Conservation (phyloP, 202 grass and related monocot genomes). For the Cymbopogon flexuosus region DNA sequence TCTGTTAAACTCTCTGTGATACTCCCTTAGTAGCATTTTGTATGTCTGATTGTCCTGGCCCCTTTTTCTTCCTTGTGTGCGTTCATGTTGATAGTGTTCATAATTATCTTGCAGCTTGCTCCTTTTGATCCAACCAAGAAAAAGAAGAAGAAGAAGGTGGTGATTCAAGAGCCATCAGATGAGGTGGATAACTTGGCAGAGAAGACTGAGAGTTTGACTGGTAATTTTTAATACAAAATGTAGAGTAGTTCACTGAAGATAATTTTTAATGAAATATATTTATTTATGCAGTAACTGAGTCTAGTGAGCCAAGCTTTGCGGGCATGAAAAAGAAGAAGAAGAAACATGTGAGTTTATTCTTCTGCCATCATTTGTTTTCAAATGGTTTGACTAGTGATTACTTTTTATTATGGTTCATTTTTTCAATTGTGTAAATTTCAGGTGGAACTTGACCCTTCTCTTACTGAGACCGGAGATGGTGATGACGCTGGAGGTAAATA, state of each 20-base stretch:
- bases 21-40: not conserved
- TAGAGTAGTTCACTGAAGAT: not conserved
- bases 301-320: conserved; percentile 44
- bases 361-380: not conserved
- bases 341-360: conserved; percentile 53
- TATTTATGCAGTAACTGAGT: conserved; percentile 43
- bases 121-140: conserved; percentile 95
- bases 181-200: conserved; percentile 71
- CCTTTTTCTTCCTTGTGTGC: not conserved
- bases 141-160: conserved; percentile 98
- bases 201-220: conserved; percentile 62
- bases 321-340: conserved; percentile 93
- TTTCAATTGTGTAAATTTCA: conserved; percentile 30
- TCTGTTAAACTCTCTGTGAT: conserved; percentile 6
- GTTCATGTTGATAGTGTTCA: not conserved
- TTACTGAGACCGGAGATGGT: conserved; percentile 48
- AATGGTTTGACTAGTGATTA: conserved; percentile 5
- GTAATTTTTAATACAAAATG: not conserved
- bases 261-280: conserved; percentile 1
- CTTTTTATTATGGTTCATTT: conserved; percentile 12
- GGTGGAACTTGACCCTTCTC: conserved; percentile 51
- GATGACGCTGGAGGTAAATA: conserved; percentile 47
- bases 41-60: not conserved
- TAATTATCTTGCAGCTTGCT: conserved; percentile 45
- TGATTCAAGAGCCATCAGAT: conserved; percentile 76